phyloP scores from a whole-genome alignment of 2,329 filamentous ascomycete species.

The Arthrobotrys pseudoclavata region DNA sequence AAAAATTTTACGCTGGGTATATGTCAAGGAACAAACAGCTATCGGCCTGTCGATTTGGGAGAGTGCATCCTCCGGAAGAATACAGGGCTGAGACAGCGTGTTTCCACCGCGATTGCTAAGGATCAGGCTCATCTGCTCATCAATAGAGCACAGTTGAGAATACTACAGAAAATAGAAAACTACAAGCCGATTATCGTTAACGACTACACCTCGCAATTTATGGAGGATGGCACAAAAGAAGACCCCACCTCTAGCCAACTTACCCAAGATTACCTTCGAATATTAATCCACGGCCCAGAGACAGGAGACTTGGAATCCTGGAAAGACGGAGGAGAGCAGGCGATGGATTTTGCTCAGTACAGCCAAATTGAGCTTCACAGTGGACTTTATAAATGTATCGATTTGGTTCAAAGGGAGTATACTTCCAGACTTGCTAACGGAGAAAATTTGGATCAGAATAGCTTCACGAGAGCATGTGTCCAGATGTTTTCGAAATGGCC shows the following conservation, averaged over 20 bases:
- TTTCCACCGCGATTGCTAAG: background rate
- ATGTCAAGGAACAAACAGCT: background rate
- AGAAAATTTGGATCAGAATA: background rate
- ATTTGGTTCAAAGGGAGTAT: background rate
- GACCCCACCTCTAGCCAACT: background rate
- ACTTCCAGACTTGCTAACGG: background rate
- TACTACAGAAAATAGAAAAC: background rate
- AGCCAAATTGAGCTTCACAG: background rate
- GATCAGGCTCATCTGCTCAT: background rate
- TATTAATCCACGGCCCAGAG: no score
- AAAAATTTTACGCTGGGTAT: background rate
- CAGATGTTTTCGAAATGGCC: background rate
- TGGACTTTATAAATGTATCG: background rate
- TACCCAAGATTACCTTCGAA: background rate
- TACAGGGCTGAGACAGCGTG: background rate
- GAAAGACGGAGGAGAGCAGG: background rate
- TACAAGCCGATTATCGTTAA: background rate
- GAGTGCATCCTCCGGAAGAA: slow-evolving; percentile 6
- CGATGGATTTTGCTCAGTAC: background rate
- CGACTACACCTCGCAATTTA: background rate
- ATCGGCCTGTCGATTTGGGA: background rate
- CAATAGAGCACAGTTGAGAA: background rate
- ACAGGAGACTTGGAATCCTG: background rate
- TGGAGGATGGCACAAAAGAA: background rate
- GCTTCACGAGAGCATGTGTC: background rate